Percentiles rank a stretch among this genome's conserved stretches.
These are phyloP conservation scores for Ogataea pignaliae DNA, from an alignment of 805 yeast genomes.

Conservation along the genomic window DNA sequence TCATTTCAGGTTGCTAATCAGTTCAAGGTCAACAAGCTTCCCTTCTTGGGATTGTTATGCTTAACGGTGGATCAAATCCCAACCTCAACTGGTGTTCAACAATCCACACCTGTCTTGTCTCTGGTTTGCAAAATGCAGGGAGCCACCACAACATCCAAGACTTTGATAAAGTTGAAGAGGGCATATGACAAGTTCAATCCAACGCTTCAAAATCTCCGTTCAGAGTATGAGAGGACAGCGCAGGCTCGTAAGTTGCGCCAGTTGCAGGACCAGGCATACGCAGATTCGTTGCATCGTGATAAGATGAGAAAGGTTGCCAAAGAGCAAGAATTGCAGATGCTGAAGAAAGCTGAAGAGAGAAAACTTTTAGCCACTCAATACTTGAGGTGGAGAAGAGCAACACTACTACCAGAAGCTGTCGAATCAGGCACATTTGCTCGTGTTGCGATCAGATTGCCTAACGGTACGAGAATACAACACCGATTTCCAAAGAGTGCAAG, in stretches of 20 bases:
- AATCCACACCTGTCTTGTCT: slow-evolving; percentile 53
- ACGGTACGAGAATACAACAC: slow-evolving; percentile 56
- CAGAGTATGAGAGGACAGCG: slow-evolving; percentile 59
- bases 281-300: slow-evolving; percentile 66
- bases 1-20: slow-evolving; percentile 78
- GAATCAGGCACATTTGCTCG: slow-evolving; percentile 40
- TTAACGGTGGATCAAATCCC: slow-evolving; percentile 53
- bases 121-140: slow-evolving; percentile 65
- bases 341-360: slow-evolving; percentile 11
- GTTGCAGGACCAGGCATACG: slow-evolving; percentile 77
- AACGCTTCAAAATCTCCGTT: slow-evolving; percentile 53
- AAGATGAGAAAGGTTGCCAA: slow-evolving; percentile 45
- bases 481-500: slow-evolving; percentile 41
- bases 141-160: slow-evolving; percentile 23
- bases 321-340: slow-evolving; percentile 23
- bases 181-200: slow-evolving; percentile 52
- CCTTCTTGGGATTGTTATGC: slow-evolving; percentile 76
- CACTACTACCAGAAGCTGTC: slow-evolving; percentile 15
- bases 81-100: slow-evolving; percentile 53
- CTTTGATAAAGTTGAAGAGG: slow-evolving; percentile 34
- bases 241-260: slow-evolving; percentile 52
- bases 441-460: slow-evolving; percentile 63
- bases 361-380: slow-evolving; percentile 31
- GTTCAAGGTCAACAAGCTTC: slow-evolving; percentile 66
- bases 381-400: slow-evolving; percentile 43